Evolutionary conservation across 2,329 filamentous ascomycete genomes (phyloP).

Genomic region (Neurospora sp.): DNA sequence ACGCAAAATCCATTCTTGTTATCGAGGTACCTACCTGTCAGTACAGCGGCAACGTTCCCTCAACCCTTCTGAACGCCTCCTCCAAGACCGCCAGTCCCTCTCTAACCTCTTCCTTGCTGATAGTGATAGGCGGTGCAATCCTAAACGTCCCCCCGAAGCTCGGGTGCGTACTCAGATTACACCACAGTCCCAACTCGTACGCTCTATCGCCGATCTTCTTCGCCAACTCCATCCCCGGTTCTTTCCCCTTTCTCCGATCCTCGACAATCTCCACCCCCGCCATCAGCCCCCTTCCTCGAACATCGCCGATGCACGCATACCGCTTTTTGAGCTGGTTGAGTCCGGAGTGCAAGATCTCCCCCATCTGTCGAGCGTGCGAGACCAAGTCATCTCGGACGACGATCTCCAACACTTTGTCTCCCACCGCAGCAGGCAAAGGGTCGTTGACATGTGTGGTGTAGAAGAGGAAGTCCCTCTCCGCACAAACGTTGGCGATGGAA

Average conservation of each 20-base stretch:
- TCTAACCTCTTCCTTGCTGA: constrained; percentile 38
- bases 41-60: not conserved
- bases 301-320: constrained; percentile 53
- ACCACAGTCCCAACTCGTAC: constrained; percentile 40
- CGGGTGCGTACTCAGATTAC: constrained; percentile 43
- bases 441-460: constrained; percentile 56
- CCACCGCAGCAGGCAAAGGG: constrained; percentile 48
- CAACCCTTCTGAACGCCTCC: constrained; percentile 32
- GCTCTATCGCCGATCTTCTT: not conserved
- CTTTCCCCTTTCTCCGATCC: constrained; percentile 19
- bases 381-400: constrained; percentile 46
- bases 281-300: constrained; percentile 49
- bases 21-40: not conserved
- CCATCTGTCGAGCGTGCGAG: constrained; percentile 31
- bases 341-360: constrained; percentile 35
- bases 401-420: constrained; percentile 51
- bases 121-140: constrained; percentile 50
- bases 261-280: constrained; percentile 48
- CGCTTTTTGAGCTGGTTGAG: constrained; percentile 34
- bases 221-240: not conserved
- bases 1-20: not conserved
- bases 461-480: constrained; percentile 41
- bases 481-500: constrained; percentile 38
- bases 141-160: constrained; percentile 48
- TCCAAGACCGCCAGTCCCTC: constrained; percentile 46